Conservation (phyloP, 352 stramenopile species). For the Phytopythium ostracodes region DNA sequence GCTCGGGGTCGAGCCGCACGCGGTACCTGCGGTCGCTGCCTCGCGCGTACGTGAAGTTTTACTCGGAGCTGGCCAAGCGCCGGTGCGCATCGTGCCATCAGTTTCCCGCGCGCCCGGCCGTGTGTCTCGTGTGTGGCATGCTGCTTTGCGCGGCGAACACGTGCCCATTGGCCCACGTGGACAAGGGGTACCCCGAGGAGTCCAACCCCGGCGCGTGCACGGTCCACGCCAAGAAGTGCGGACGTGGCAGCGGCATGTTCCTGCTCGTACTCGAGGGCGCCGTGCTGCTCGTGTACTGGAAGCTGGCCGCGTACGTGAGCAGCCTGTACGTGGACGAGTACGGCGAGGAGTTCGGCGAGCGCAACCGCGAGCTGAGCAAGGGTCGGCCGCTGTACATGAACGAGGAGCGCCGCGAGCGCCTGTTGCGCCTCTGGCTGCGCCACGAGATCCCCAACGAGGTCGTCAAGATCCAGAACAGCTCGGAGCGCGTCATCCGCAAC, state of each 20-base stretch:
- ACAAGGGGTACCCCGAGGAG: conserved; percentile 77
- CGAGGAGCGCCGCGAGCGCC: conserved; percentile 54
- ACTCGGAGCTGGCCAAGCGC: conserved; percentile 79
- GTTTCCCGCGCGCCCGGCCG: conserved; percentile 76
- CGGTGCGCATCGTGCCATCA: conserved; percentile 69
- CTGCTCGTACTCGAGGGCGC: conserved; percentile 79
- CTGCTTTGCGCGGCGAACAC: conserved; percentile 80
- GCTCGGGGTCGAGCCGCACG: conserved; percentile 58
- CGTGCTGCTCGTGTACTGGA: conserved; percentile 85
- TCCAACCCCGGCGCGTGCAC: conserved; percentile 80
- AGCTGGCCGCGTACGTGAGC: conserved; percentile 76
- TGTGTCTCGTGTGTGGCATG: conserved; percentile 80
- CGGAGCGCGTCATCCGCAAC: conserved; percentile 84
- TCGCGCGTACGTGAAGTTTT: conserved; percentile 80
- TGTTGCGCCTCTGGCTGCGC: conserved; percentile 71
- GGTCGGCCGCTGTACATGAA: conserved; percentile 80
- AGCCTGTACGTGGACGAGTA: conserved; percentile 88
- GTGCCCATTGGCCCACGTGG: conserved; percentile 64
- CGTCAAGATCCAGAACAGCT: conserved; percentile 87
- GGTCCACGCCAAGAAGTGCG: conserved; percentile 83
- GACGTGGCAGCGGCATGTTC: conserved; percentile 78
- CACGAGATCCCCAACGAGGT: conserved; percentile 87
- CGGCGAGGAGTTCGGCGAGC: conserved; percentile 84
- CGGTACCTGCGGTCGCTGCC: conserved; percentile 70
- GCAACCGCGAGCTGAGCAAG: conserved; percentile 77